These are phyloP conservation scores for Talaromyces ruber DNA, from an alignment of 495 filamentous ascomycete genomes.

Conservation along the genomic window DNA sequence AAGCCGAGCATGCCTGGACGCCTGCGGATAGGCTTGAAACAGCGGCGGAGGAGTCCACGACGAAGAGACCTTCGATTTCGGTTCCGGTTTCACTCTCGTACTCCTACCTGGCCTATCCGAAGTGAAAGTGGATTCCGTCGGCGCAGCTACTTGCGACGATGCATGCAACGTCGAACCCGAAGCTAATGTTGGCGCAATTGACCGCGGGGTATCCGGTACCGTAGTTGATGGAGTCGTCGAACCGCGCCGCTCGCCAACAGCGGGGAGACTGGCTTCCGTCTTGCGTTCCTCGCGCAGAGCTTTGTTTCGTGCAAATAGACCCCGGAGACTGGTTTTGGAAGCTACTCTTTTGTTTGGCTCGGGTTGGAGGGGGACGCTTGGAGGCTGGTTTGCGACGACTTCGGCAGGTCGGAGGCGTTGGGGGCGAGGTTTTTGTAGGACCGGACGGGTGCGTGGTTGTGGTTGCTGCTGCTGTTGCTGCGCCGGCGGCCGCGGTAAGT, in stretches of 20 bases:
- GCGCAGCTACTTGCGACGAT: slow-evolving; percentile 18
- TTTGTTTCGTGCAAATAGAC: slow-evolving; percentile 32
- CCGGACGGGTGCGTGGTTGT: neutral
- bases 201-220: slow-evolving; percentile 13
- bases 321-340: slow-evolving; percentile 32
- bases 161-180: slow-evolving; percentile 19
- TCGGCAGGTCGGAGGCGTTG: slow-evolving; percentile 34
- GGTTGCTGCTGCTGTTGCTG: neutral
- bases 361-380: slow-evolving; percentile 25
- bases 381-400: slow-evolving; percentile 19
- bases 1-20: slow-evolving; percentile 50
- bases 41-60: slow-evolving; percentile 75
- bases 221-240: slow-evolving; percentile 9
- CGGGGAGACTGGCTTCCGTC: slow-evolving; percentile 22
- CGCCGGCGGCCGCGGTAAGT: neutral
- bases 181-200: slow-evolving; percentile 16
- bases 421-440: slow-evolving; percentile 10
- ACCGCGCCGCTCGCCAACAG: slow-evolving; percentile 24
- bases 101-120: slow-evolving; percentile 11
- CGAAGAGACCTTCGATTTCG: slow-evolving; percentile 12
- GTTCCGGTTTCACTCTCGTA: slow-evolving; percentile 14
- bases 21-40: slow-evolving; percentile 86
- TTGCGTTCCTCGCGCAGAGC: slow-evolving; percentile 13
- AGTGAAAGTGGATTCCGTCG: slow-evolving; percentile 7
- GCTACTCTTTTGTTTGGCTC: slow-evolving; percentile 26